Evolutionary conservation across 106 monocot species (phyloP).

Genomic region (Platanthera guangdongensis): DNA sequence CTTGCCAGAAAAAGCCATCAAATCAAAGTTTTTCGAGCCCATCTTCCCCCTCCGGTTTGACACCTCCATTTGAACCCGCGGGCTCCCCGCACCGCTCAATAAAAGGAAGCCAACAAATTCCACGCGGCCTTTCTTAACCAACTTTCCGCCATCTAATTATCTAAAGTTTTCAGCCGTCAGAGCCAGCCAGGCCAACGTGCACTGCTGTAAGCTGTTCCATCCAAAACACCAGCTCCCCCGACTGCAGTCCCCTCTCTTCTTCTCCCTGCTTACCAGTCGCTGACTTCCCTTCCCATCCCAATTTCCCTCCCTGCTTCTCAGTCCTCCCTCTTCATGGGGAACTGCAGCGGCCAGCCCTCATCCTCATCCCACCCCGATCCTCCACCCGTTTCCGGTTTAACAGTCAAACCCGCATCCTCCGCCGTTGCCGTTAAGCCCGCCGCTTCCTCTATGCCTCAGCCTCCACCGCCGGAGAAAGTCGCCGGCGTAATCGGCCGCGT

Average conservation of each 20-base stretch:
- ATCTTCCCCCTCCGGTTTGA: no score
- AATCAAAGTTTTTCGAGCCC: no score
- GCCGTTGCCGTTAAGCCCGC: background rate
- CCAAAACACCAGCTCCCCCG: background rate
- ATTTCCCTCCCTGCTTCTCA: background rate
- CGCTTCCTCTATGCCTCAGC: background rate
- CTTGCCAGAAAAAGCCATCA: no score
- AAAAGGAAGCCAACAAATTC: no score
- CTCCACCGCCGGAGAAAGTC: background rate
- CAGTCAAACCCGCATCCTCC: background rate
- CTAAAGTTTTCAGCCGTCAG: no score
- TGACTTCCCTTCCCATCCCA: background rate
- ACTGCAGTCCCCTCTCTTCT: background rate
- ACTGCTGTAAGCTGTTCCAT: background rate
- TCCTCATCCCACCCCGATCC: background rate
- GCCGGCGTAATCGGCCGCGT: conserved; percentile 27
- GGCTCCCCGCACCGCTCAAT: no score
- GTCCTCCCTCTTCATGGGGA: background rate
- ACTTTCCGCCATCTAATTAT: no score
- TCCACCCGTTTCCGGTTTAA: background rate
- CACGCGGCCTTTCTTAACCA: no score
- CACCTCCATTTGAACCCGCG: no score
- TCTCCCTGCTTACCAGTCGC: background rate
- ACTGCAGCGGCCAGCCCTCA: background rate
- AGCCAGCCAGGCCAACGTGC: background rate